Percentiles rank a stretch among this genome's conserved stretches.
Evolutionary conservation across 441 rosid genomes (phyloP).

Genomic region (Sinapis alba): DNA sequence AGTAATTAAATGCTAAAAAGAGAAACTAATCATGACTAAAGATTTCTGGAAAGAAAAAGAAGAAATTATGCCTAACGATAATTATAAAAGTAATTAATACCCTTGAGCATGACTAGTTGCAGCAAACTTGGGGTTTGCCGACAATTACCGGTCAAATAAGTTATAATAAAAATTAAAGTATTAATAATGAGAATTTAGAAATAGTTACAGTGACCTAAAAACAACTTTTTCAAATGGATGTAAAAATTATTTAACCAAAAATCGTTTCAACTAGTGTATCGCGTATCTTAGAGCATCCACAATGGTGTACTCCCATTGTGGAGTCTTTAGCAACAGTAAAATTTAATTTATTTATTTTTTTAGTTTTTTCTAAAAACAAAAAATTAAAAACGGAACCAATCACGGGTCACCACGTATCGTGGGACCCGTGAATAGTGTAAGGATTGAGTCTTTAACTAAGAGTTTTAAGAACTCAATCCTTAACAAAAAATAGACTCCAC

Average conservation of each 20-base stretch:
- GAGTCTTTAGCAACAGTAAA: too few relatives aligned
- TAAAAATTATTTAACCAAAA: neutral
- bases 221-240: neutral
- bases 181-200: neutral
- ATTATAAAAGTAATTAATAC: constrained; percentile 31
- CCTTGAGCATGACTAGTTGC: constrained; percentile 30
- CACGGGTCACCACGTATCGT: too few relatives aligned
- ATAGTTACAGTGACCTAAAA: neutral
- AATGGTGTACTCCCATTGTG: too few relatives aligned
- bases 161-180: constrained; percentile 6
- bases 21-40: constrained; percentile 23
- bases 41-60: neutral
- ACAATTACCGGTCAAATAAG: constrained; percentile 33
- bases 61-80: constrained; percentile 13
- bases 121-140: constrained; percentile 42
- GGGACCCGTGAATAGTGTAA: too few relatives aligned
- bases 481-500: too few relatives aligned
- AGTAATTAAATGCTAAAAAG: constrained; percentile 31
- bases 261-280: neutral
- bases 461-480: too few relatives aligned
- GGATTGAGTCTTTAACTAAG: too few relatives aligned
- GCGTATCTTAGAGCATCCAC: neutral
- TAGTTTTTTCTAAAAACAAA: too few relatives aligned
- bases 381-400: too few relatives aligned
- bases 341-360: too few relatives aligned